phyloP scores from a whole-genome alignment of 148 eudicot genomes.

The Heliamphora exappendiculata region DNA sequence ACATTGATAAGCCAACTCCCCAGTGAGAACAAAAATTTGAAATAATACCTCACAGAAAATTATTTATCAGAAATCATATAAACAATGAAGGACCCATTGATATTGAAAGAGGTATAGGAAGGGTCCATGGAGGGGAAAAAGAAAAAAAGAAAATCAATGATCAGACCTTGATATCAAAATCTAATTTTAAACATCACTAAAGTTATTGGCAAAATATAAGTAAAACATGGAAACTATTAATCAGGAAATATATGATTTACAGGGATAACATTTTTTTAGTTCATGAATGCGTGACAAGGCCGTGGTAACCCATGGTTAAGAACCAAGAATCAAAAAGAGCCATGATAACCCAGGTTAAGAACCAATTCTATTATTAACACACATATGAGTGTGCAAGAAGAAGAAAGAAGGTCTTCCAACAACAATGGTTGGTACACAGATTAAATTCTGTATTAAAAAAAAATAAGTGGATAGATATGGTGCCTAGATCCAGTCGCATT shows the following conservation, averaged over 20 bases:
- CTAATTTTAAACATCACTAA: background rate
- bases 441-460: too few species aligned
- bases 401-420: background rate
- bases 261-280: too few species aligned
- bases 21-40: too few species aligned
- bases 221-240: too few species aligned
- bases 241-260: too few species aligned
- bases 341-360: background rate
- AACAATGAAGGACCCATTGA: background rate
- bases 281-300: background rate
- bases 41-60: background rate
- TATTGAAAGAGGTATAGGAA: background rate
- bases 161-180: background rate
- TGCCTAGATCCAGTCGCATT: too few species aligned
- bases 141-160: too few species aligned
- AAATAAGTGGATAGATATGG: too few species aligned
- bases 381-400: background rate
- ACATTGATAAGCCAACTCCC: slow-evolving; percentile 28
- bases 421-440: background rate
- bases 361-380: background rate
- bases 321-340: background rate
- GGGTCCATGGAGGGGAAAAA: background rate
- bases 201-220: slow-evolving; percentile 26
- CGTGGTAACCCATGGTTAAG: too few species aligned
- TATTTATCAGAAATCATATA: background rate